These are phyloP conservation scores for Salpingoeca rosetta DNA, from an alignment of 78 protist genomes.

Conservation along the genomic window DNA sequence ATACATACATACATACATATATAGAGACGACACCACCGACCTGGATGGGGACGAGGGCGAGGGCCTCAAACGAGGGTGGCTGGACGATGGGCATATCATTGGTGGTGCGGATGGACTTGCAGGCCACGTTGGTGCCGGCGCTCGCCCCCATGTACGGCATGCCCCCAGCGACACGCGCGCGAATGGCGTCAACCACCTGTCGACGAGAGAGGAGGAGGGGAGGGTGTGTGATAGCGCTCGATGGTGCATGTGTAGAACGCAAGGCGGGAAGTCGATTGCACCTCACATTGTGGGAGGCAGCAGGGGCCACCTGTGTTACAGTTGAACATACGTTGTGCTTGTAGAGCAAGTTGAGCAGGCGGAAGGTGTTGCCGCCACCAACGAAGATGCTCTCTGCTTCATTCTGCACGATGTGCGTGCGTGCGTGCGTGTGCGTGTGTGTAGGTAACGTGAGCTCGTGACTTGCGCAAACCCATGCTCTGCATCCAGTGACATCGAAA, in stretches of 20 bases:
- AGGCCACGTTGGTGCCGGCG: slow-evolving; percentile 15
- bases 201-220: too few relatives aligned
- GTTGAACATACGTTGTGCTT: background rate
- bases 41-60: background rate
- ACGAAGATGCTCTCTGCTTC: background rate
- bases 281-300: too few relatives aligned
- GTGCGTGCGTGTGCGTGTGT: too few relatives aligned
- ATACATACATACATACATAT: background rate
- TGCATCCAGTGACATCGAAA: background rate
- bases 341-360: slow-evolving; percentile 16
- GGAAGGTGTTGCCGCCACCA: slow-evolving; percentile 25
- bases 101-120: background rate
- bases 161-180: background rate
- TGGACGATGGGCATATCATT: slow-evolving; percentile 16
- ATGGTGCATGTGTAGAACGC: too few relatives aligned
- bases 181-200: background rate
- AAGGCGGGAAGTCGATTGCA: background rate
- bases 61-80: slow-evolving; percentile 7
- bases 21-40: background rate
- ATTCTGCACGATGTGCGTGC: too few relatives aligned
- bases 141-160: slow-evolving; percentile 19
- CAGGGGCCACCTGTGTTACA: too few relatives aligned
- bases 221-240: too few relatives aligned
- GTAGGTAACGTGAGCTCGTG: too few relatives aligned
- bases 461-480: background rate